Conservation (phyloP, 225 moss, liverwort and hornwort genomes). For the Sphagnum tenellum region DNA sequence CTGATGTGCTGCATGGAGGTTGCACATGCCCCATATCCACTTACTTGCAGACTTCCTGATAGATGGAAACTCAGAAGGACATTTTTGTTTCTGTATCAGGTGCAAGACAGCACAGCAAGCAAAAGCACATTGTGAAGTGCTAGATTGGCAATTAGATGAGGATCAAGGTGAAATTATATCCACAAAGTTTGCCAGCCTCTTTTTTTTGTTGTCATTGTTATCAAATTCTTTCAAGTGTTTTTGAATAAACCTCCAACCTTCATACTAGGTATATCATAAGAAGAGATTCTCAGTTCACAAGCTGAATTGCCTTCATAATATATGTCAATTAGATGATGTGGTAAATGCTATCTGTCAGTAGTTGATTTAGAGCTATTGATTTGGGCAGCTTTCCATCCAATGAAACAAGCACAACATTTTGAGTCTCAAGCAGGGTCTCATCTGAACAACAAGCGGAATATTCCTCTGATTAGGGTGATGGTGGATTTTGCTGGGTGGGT, state of each 20-base stretch:
- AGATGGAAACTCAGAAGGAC: background rate
- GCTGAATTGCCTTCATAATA: background rate
- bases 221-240: background rate
- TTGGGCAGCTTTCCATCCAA: too few relatives aligned
- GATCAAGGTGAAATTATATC: constrained; percentile 18
- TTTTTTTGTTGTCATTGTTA: constrained; percentile 8
- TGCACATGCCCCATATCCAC: background rate
- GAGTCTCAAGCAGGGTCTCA: background rate
- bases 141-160: constrained; percentile 58
- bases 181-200: too few relatives aligned
- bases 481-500: background rate
- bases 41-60: constrained; percentile 1
- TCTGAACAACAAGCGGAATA: background rate
- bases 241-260: background rate
- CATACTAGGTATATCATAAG: background rate
- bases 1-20: background rate
- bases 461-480: constrained; percentile 1
- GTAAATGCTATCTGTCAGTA: too few relatives aligned
- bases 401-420: background rate
- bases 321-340: too few relatives aligned
- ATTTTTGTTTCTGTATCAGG: constrained; percentile 19
- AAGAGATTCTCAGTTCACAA: background rate
- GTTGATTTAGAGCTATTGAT: too few relatives aligned
- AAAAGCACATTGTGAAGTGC: constrained; percentile 53
- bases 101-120: constrained; percentile 74